phyloP scores from a whole-genome alignment of 805 yeast species.

The Hanseniaspora jakobsenii region DNA sequence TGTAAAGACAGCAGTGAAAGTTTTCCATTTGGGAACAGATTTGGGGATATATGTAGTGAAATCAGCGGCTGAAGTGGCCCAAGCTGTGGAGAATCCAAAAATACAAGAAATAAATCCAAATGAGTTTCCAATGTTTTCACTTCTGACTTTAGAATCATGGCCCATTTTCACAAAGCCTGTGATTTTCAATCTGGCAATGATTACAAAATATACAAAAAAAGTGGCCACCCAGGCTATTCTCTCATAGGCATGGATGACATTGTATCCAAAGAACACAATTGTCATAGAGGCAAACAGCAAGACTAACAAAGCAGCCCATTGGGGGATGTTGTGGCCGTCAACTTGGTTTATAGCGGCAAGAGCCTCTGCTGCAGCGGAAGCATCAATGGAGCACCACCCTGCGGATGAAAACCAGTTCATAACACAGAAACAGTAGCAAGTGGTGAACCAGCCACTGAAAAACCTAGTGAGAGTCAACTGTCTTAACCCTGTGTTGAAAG shows the following conservation, averaged over 20 bases:
- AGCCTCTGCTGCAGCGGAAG: conserved; percentile 77
- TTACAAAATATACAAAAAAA: conserved; percentile 55
- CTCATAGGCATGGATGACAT: conserved; percentile 68
- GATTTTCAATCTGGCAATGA: conserved; percentile 63
- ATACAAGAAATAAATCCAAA: conserved; percentile 75
- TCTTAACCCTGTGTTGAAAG: conserved; percentile 82
- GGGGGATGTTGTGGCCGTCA: conserved; percentile 44
- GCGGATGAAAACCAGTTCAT: conserved; percentile 75
- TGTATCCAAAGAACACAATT: conserved; percentile 76
- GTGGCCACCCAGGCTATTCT: conserved; percentile 85
- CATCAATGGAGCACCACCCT: conserved; percentile 93
- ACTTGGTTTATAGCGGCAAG: conserved; percentile 59
- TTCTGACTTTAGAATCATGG: conserved; percentile 37
- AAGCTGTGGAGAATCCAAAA: conserved; percentile 85
- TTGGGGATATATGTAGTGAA: conserved; percentile 77
- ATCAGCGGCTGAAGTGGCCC: conserved; percentile 88
- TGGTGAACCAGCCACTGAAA: conserved; percentile 61
- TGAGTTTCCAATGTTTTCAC: conserved; percentile 57
- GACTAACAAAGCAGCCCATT: conserved; percentile 83
- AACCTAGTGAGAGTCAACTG: conserved; percentile 75
- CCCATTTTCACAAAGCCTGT: conserved; percentile 54
- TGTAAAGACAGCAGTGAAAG: conserved; percentile 49
- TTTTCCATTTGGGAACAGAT: conserved; percentile 42
- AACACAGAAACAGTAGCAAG: conserved; percentile 57
- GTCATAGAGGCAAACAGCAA: conserved; percentile 54